A percentile compares a stretch with the other conserved stretches of the same genome.
Conservation (phyloP, 2,329 filamentous ascomycete genomes). For the Trichoderma sp. region DNA sequence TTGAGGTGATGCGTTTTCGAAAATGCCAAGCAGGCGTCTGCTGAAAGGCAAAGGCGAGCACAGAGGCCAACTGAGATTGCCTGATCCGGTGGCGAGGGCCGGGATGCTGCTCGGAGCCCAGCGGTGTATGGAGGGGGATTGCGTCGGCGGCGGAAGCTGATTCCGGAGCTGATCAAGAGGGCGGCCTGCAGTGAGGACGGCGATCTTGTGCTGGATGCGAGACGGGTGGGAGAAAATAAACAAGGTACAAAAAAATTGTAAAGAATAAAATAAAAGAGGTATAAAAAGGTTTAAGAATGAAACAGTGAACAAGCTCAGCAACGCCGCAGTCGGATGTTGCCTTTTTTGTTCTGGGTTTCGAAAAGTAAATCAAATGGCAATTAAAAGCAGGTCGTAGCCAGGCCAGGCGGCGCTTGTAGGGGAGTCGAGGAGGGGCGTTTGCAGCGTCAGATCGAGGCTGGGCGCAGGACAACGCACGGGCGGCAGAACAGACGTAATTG, state of each 20-base stretch:
- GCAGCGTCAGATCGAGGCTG: slow-evolving; percentile 24
- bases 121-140: slow-evolving; percentile 18
- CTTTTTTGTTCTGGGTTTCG: background rate
- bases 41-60: background rate
- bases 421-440: slow-evolving; percentile 26
- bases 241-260: background rate
- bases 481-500: slow-evolving; percentile 10
- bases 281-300: background rate
- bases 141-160: slow-evolving; percentile 22
- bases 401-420: background rate
- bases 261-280: background rate
- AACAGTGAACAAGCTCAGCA: background rate
- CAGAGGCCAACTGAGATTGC: slow-evolving; percentile 4
- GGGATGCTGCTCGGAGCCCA: slow-evolving; percentile 20
- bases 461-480: slow-evolving; percentile 12
- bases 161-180: slow-evolving; percentile 13
- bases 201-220: slow-evolving; percentile 22
- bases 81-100: slow-evolving; percentile 17
- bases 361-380: background rate
- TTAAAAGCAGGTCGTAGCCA: background rate
- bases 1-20: background rate
- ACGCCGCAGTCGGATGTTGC: slow-evolving; percentile 3
- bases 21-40: background rate
- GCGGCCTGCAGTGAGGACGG: background rate
- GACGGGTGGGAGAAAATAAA: background rate